phyloP scores from a whole-genome alignment of 306 rosid genomes.

The Pterocarpus macrocarpus region DNA sequence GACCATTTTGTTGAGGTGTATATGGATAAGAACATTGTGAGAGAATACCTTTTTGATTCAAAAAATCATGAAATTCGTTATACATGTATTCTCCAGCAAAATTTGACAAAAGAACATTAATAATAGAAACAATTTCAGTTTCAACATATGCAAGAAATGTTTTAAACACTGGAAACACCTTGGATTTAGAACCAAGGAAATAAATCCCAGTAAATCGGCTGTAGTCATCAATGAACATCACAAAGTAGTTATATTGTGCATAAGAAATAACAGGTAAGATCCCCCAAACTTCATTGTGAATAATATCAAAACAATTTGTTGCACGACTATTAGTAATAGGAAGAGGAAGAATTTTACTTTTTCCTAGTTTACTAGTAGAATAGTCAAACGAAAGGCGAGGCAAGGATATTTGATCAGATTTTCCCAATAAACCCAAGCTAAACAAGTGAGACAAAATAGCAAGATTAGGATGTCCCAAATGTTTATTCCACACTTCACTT shows the following conservation, averaged over 20 bases:
- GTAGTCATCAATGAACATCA: slow-evolving; percentile 15
- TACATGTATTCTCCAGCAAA: not conserved
- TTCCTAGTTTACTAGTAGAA: not conserved
- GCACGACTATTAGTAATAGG: not conserved
- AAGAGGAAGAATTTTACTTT: slow-evolving; percentile 16
- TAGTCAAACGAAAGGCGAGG: not conserved
- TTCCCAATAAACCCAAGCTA: not conserved
- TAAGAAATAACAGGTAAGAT: not conserved
- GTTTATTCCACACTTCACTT: not conserved
- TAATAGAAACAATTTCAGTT: not conserved
- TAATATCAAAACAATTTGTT: not conserved
- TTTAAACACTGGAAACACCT: not conserved
- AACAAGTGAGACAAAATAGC: not conserved
- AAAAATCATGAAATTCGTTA: not conserved
- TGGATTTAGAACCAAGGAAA: not conserved
- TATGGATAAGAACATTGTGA: too few relatives aligned
- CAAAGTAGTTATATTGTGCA: not conserved
- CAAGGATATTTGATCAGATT: not conserved
- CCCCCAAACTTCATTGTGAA: slow-evolving; percentile 22
- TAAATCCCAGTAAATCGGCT: not conserved
- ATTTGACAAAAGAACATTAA: not conserved
- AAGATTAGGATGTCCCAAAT: not conserved
- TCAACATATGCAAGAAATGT: slow-evolving; percentile 8
- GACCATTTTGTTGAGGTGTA: not conserved
- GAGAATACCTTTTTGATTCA: too few relatives aligned